Conservation (phyloP, 139 green algal species). For the Tetradesmus lagerheimii region DNA sequence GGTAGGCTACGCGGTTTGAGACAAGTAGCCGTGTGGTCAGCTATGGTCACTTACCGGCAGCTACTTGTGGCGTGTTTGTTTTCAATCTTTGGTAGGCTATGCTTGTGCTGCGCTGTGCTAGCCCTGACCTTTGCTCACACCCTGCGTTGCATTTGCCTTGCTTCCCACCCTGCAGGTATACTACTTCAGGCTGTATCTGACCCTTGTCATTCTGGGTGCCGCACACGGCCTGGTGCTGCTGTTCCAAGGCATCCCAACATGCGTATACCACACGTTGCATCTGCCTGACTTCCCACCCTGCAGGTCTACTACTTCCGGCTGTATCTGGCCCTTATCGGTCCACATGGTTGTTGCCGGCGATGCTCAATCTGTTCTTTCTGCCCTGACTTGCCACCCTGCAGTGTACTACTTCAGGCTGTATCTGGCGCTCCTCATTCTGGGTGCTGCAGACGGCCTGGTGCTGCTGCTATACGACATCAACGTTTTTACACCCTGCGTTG, state of each 20-base stretch:
- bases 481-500: too few species aligned
- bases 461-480: too few species aligned
- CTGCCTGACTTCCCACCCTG: not conserved
- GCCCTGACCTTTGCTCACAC: too few species aligned
- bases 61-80: too few species aligned
- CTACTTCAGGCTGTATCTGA: conserved; percentile 84
- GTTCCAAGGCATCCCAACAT: conserved; percentile 62
- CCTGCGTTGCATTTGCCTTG: too few species aligned
- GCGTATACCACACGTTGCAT: too few species aligned
- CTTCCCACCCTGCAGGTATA: conserved; percentile 47
- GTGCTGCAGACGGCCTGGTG: conserved; percentile 88
- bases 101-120: too few species aligned
- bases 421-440: conserved; percentile 85
- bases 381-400: too few species aligned
- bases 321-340: conserved; percentile 93
- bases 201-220: conserved; percentile 83
- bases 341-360: conserved; percentile 92
- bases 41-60: too few species aligned
- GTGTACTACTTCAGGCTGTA: conserved; percentile 82
- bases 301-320: conserved; percentile 59
- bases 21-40: too few species aligned
- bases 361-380: too few species aligned
- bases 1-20: not conserved
- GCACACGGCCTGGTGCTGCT: conserved; percentile 90
- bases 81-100: too few species aligned